These are phyloP conservation scores for Coniosporium uncinatum DNA, from an alignment of 2,329 filamentous ascomycete genomes.

Conservation along the genomic window DNA sequence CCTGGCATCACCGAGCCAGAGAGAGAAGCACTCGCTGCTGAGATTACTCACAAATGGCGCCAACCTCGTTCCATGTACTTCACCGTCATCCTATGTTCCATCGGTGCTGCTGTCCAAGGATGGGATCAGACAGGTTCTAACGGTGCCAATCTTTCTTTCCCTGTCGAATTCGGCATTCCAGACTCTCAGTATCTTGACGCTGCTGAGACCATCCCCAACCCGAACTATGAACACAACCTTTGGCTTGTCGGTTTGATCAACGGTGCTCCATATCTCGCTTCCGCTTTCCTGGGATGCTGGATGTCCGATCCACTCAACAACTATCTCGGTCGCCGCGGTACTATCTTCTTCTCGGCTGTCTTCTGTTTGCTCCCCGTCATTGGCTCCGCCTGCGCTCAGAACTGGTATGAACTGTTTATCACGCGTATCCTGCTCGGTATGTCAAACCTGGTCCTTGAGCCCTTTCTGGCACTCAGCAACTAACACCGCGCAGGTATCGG, in stretches of 20 bases:
- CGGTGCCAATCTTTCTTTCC: slow-evolving; percentile 55
- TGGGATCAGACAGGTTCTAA: slow-evolving; percentile 46
- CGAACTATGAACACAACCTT: slow-evolving; percentile 17
- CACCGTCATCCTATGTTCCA: slow-evolving; percentile 62
- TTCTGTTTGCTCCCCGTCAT: slow-evolving; percentile 24
- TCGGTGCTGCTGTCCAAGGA: slow-evolving; percentile 62
- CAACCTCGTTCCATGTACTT: slow-evolving; percentile 53
- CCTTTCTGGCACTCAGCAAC: not conserved
- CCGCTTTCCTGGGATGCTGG: slow-evolving; percentile 67
- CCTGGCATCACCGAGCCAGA: slow-evolving; percentile 55
- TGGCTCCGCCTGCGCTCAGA: slow-evolving; percentile 24
- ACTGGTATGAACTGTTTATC: slow-evolving; percentile 35
- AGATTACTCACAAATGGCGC: slow-evolving; percentile 52
- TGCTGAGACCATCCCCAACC: slow-evolving; percentile 12
- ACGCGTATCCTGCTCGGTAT: slow-evolving; percentile 59
- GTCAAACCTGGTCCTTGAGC: too few species aligned
- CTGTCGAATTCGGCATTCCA: slow-evolving; percentile 45
- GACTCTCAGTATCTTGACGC: slow-evolving; percentile 6
- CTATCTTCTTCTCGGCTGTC: slow-evolving; percentile 18
- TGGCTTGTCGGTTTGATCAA: slow-evolving; percentile 20
- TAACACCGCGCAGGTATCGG: slow-evolving; percentile 5
- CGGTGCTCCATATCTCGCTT: slow-evolving; percentile 23
- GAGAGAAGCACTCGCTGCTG: slow-evolving; percentile 52
- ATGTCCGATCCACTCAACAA: slow-evolving; percentile 40
- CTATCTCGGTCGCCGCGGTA: slow-evolving; percentile 18